Evolutionary conservation across 306 rosid genomes (phyloP).

Genomic region (Luffa aegyptiaca): DNA sequence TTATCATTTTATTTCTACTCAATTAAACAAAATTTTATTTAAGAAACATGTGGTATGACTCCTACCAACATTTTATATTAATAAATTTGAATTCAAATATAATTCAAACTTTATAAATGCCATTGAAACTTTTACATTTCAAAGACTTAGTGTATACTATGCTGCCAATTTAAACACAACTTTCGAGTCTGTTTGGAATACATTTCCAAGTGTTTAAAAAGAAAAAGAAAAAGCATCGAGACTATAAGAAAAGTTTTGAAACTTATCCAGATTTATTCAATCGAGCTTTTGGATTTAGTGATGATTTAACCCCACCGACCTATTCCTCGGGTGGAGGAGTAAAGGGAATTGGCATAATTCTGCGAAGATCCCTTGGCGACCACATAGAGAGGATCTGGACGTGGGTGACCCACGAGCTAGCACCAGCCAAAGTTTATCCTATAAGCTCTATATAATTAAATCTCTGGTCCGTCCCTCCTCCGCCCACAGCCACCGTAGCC

Average conservation of each 20-base stretch:
- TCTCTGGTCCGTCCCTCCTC: background rate
- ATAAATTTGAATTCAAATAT: too few species aligned
- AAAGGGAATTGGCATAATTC: background rate
- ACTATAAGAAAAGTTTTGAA: background rate
- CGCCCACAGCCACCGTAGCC: background rate
- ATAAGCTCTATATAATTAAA: background rate
- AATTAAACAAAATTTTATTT: too few species aligned
- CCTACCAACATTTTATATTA: too few species aligned
- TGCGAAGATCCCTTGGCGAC: background rate
- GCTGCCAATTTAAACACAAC: too few species aligned
- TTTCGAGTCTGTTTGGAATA: too few species aligned
- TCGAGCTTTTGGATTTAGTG: background rate
- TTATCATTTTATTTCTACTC: too few species aligned
- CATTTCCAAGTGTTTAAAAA: too few species aligned
- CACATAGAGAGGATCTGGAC: background rate
- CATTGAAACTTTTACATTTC: too few species aligned
- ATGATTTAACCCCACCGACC: background rate
- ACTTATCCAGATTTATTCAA: background rate
- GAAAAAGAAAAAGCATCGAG: background rate
- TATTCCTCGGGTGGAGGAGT: background rate
- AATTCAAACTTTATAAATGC: too few species aligned
- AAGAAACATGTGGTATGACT: too few species aligned
- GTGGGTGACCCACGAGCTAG: background rate
- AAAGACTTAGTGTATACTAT: too few species aligned
- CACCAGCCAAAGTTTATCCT: constrained; percentile 3